A percentile compares a stretch with the other conserved stretches of the same genome.
These are phyloP conservation scores for Termitomyces sp. DNA, from an alignment of 768 basidiomycete species.

Conservation along the genomic window DNA sequence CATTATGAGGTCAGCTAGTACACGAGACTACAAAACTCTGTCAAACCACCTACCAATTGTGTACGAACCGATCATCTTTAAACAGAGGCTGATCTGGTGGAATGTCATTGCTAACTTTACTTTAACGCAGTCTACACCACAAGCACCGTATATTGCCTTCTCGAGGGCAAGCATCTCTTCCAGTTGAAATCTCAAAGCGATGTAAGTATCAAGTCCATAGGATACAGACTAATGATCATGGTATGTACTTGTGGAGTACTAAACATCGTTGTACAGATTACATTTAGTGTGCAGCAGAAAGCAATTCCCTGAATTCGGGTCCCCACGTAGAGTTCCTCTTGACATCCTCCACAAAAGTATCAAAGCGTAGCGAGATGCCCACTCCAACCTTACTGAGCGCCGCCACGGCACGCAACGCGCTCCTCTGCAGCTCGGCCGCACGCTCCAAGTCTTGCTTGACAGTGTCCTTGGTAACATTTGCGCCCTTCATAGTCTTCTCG, in stretches of 20 bases:
- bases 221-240: not conserved
- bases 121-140: too few species aligned
- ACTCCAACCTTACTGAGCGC: slow-evolving; percentile 76
- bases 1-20: too few species aligned
- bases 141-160: not conserved
- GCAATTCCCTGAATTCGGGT: slow-evolving; percentile 62
- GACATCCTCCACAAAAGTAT: slow-evolving; percentile 72
- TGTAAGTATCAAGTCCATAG: not conserved
- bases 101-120: too few species aligned
- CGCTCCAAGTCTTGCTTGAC: slow-evolving; percentile 92
- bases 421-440: slow-evolving; percentile 87
- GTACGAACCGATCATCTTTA: too few species aligned
- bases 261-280: not conserved
- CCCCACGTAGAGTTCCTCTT: slow-evolving; percentile 67
- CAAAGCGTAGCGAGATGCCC: slow-evolving; percentile 70
- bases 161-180: not conserved
- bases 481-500: slow-evolving; percentile 87
- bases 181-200: not conserved
- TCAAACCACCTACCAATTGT: too few species aligned
- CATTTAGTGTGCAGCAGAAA: slow-evolving; percentile 16
- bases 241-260: too few species aligned
- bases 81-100: too few species aligned
- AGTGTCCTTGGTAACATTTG: slow-evolving; percentile 87
- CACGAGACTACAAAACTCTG: too few species aligned
- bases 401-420: slow-evolving; percentile 83